Conservation (phyloP, 306 rosid species). For the Fragaria iinumae region DNA sequence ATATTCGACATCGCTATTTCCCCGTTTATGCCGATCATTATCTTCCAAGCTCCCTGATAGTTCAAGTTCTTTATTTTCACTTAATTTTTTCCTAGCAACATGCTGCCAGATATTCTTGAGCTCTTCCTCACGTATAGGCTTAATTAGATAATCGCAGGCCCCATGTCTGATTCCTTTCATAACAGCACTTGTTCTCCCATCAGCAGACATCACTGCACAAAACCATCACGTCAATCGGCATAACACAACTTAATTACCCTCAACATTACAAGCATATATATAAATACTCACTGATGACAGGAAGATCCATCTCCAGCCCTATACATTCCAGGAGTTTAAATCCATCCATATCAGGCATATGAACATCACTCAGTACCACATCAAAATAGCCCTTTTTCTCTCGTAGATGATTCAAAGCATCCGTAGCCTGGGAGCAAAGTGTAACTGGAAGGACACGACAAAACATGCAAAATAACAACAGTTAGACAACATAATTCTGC, state of each 20-base stretch:
- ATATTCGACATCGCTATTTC: conserved; percentile 54
- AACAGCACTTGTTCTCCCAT: conserved; percentile 34
- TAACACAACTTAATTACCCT: conserved; percentile 1
- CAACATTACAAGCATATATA: conserved; percentile 5
- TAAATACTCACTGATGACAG: conserved; percentile 52
- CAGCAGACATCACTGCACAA: conserved; percentile 70
- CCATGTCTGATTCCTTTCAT: conserved; percentile 47
- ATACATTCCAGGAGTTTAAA: conserved; percentile 45
- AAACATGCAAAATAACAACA: background rate
- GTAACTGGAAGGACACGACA: conserved; percentile 40
- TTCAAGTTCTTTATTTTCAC: conserved; percentile 49
- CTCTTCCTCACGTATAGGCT: conserved; percentile 53
- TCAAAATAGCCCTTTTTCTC: conserved; percentile 47
- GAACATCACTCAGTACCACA: conserved; percentile 57
- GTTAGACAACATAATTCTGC: conserved; percentile 6
- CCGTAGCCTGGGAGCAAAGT: conserved; percentile 31
- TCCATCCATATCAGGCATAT: conserved; percentile 64
- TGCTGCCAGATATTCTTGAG: conserved; percentile 68
- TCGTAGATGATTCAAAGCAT: conserved; percentile 47
- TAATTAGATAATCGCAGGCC: conserved; percentile 61
- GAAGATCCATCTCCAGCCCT: conserved; percentile 63
- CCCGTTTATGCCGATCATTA: conserved; percentile 41
- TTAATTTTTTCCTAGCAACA: conserved; percentile 41
- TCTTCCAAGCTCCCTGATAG: conserved; percentile 57
- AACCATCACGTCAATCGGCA: conserved; percentile 17